A percentile compares a stretch with the other conserved stretches of the same genome.
phyloP scores from a whole-genome alignment of 2,329 filamentous ascomycete genomes.

The Botryotinia calthae region DNA sequence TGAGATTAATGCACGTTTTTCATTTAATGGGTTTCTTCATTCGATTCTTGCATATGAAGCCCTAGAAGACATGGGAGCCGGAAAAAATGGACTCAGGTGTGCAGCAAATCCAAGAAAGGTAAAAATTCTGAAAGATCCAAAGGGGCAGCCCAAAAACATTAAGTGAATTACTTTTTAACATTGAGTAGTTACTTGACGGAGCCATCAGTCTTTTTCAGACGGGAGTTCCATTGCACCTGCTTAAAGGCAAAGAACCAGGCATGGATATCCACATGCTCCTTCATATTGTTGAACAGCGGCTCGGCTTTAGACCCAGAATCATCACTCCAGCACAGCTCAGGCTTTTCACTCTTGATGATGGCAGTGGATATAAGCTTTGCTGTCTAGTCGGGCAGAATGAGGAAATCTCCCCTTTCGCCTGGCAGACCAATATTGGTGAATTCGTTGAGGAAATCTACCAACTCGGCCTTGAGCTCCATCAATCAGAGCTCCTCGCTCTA shows the following conservation, averaged over 20 bases:
- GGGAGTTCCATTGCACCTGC: neutral
- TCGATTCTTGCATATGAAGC: neutral
- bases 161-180: neutral
- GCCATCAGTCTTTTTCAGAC: neutral
- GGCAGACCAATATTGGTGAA: neutral
- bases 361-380: neutral
- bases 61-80: neutral
- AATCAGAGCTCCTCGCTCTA: conserved; percentile 35
- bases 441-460: conserved; percentile 31
- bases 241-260: neutral
- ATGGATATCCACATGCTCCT: conserved; percentile 11
- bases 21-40: neutral
- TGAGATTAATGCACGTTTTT: conserved; percentile 7
- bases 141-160: neutral
- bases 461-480: conserved; percentile 37
- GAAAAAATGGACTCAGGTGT: neutral
- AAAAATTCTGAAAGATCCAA: neutral
- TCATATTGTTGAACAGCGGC: neutral
- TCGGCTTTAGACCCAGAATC: neutral
- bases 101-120: neutral
- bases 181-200: neutral
- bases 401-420: neutral
- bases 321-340: conserved; percentile 6
- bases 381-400: neutral
- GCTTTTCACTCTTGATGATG: neutral